Percentiles rank a stretch among this genome's conserved stretches.
These are phyloP conservation scores for Buxus sempervirens DNA, from an alignment of 164 flowering plant genomes.

Conservation along the genomic window DNA sequence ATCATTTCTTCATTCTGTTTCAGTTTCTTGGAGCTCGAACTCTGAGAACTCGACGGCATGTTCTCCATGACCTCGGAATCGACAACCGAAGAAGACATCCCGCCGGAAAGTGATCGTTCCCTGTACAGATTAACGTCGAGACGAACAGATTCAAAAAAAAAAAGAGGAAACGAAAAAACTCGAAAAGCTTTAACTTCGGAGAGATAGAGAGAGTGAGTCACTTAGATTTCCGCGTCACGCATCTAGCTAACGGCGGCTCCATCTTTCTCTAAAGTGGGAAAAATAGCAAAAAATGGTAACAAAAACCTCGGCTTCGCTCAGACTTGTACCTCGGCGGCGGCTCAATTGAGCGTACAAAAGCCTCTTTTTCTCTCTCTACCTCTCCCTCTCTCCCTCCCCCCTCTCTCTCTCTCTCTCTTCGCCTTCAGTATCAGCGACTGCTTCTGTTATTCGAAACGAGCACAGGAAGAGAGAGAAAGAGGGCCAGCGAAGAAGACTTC, in stretches of 20 bases:
- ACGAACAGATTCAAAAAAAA: not conserved
- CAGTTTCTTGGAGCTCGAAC: not conserved
- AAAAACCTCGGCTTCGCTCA: no score
- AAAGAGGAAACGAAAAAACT: not conserved
- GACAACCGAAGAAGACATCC: not conserved
- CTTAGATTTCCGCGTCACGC: not conserved
- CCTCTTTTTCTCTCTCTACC: not conserved
- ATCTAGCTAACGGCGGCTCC: constrained; percentile 11
- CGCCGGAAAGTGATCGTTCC: not conserved
- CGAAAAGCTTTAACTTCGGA: not conserved
- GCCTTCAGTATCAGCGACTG: no score
- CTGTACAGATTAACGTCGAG: constrained; percentile 1
- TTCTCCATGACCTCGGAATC: not conserved
- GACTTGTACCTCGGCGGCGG: no score
- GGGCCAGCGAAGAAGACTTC: not conserved
- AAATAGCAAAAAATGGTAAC: no score
- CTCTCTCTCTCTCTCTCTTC: no score
- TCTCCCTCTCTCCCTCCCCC: no score
- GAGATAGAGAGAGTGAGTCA: not conserved
- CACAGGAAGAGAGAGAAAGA: not conserved
- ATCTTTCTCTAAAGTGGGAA: not conserved
- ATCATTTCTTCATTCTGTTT: constrained; percentile 3
- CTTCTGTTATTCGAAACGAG: not conserved
- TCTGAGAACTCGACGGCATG: not conserved
- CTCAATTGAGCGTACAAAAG: not conserved